Conservation (phyloP, 148 eudicot genomes). For the Beta vulgaris region DNA sequence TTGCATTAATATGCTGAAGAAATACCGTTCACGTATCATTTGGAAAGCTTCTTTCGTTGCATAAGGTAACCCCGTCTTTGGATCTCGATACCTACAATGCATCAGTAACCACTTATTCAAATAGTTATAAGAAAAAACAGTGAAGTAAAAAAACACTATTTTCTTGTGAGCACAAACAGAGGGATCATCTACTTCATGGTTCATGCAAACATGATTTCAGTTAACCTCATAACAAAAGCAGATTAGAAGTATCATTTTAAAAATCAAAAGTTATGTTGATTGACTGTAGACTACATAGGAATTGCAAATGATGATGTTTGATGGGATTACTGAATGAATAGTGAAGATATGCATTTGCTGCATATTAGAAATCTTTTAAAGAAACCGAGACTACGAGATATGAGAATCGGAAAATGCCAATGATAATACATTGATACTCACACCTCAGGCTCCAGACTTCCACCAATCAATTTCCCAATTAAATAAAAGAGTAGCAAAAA, state of each 20-base stretch:
- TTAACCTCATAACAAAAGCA: background rate
- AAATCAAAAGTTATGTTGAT: background rate
- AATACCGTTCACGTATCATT: slow-evolving; percentile 68
- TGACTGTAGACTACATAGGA: background rate
- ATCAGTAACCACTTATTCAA: slow-evolving; percentile 7
- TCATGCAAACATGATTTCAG: background rate
- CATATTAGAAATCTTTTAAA: background rate
- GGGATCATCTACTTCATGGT: background rate
- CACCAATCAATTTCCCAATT: background rate
- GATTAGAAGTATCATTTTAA: background rate
- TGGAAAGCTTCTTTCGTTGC: slow-evolving; percentile 93
- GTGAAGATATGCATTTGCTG: background rate
- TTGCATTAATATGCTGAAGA: background rate
- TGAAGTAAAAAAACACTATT: background rate
- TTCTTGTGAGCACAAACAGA: too few relatives aligned
- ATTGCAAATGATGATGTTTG: background rate
- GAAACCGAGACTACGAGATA: background rate
- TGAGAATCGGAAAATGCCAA: background rate
- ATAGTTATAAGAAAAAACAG: background rate
- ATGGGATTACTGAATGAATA: background rate
- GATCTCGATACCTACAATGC: slow-evolving; percentile 76
- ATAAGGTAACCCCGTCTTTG: slow-evolving; percentile 87
- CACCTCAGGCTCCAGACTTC: background rate
- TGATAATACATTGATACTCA: background rate
- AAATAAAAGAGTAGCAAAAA: background rate